Base-by-base conservation (phyloP, 768 basidiomycete genomes). In the Suillus luteus region DNA sequence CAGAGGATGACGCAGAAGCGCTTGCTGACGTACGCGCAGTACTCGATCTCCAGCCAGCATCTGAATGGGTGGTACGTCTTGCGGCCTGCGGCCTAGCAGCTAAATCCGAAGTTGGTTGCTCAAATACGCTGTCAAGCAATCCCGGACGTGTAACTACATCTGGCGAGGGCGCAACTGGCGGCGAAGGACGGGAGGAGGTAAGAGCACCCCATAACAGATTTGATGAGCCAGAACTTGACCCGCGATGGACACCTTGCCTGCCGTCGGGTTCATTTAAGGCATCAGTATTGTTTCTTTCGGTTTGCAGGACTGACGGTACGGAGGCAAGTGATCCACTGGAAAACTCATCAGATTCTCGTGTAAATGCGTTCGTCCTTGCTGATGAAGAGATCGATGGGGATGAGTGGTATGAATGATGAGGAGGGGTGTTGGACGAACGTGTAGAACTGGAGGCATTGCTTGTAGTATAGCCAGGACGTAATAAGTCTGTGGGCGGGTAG, bases 341-440 rank as follows among this genome's bases (percentile, higher is more conserved):
- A 31, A 58, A 31, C 17, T 41, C 40, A 6, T 58, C 27, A 4
- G 57, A 58, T n/a, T 31, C 57, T 12, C 57, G 15, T 24, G 11
- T 17, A 19, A 11, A 31, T 58, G 17, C 17, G 10, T 41, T 41
- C 40, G 40, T 11, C 57, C 57, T 58, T 5, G 57, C 58, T 57
- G 65, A 66, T 37, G 68, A 71, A 6, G 68, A 61, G 2, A 27
- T 15, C 11, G 55, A 40, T 27, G 52, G n/a, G 12, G 60, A 38
- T 27, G 67, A 66, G 65, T 63, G 74, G 68, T 72, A 69, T 64
- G 75, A 63, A n/a, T 70, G 66, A 62, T 63, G 62, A 54, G 65
- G 68, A 31, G 37, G 24, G 38, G 38, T 58, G 22, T 40, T 38
- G 17, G 38, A 41, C 11, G 24, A 58, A 15, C 38, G 40, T 58